Conservation (phyloP, 352 stramenopile species). For the Globisporangium heterothallicum region DNA sequence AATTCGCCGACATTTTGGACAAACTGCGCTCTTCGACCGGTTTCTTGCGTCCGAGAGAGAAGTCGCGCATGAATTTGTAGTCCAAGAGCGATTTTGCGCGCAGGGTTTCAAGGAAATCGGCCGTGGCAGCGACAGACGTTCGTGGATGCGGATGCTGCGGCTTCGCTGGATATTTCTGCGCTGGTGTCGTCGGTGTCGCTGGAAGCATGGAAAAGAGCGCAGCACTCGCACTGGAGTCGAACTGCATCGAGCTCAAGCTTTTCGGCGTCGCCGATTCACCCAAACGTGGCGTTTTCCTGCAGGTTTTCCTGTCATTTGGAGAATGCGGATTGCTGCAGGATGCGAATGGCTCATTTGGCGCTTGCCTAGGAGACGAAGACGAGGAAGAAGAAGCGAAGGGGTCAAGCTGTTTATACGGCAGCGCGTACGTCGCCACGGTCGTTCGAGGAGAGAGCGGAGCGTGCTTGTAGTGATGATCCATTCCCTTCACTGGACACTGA, state of each 20-base stretch:
- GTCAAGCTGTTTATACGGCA: constrained; percentile 11
- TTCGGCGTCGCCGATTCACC: not conserved
- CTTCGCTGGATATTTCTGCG: constrained; percentile 10
- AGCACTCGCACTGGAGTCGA: not conserved
- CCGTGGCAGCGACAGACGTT: constrained; percentile 7
- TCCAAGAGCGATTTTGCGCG: constrained; percentile 39
- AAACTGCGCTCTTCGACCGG: constrained; percentile 34
- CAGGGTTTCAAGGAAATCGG: constrained; percentile 26
- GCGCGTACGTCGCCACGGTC: not conserved
- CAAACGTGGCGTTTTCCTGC: not conserved
- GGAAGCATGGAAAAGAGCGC: constrained; percentile 9
- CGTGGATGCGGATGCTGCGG: constrained; percentile 10
- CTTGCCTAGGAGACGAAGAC: not conserved
- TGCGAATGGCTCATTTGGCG: not conserved
- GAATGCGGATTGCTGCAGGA: not conserved
- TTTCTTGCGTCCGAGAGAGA: constrained; percentile 32
- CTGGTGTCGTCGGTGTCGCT: not conserved
- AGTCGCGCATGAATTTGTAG: constrained; percentile 49
- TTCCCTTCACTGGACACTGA: not conserved
- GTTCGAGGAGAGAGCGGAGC: constrained; percentile 2
- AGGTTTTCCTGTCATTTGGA: not conserved
- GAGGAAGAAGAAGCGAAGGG: not conserved
- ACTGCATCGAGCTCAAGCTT: constrained; percentile 11
- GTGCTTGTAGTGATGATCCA: constrained; percentile 1
- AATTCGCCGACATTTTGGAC: constrained; percentile 29